A percentile compares a stretch with the other conserved stretches of the same genome.
Evolutionary conservation across 202 grass and related monocot genomes (phyloP).

Genomic region (Bolboschoenoplectus hybrid): DNA sequence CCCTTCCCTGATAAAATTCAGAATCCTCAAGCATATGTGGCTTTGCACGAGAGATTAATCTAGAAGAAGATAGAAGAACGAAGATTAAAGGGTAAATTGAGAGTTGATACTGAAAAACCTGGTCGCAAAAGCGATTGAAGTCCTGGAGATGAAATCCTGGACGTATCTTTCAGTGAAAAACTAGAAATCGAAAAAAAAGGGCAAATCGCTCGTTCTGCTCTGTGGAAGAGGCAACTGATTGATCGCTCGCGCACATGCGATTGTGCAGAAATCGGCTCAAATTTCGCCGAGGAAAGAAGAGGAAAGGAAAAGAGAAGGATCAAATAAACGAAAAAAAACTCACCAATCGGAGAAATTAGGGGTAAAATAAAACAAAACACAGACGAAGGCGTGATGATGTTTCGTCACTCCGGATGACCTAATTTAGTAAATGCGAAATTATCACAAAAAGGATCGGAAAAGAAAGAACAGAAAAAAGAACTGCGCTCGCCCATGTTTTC

Average conservation of each 20-base stretch:
- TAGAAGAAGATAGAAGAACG: background rate
- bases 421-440: constrained; percentile 25
- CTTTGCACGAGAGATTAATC: background rate
- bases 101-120: constrained; percentile 6
- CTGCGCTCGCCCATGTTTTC: background rate
- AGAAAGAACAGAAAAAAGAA: background rate
- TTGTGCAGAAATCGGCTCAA: constrained; percentile 7
- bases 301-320: background rate
- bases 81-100: background rate
- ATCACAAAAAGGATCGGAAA: background rate
- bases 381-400: background rate
- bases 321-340: background rate
- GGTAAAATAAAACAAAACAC: background rate
- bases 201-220: background rate
- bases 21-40: background rate
- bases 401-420: constrained; percentile 1
- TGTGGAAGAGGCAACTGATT: background rate
- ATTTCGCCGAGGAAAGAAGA: background rate
- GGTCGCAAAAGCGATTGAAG: background rate
- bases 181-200: background rate
- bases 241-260: background rate
- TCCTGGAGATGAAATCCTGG: constrained; percentile 22
- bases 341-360: background rate
- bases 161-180: background rate
- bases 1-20: background rate